phyloP scores from a whole-genome alignment of 768 basidiomycete species.

The Calocybe gangraenosa region DNA sequence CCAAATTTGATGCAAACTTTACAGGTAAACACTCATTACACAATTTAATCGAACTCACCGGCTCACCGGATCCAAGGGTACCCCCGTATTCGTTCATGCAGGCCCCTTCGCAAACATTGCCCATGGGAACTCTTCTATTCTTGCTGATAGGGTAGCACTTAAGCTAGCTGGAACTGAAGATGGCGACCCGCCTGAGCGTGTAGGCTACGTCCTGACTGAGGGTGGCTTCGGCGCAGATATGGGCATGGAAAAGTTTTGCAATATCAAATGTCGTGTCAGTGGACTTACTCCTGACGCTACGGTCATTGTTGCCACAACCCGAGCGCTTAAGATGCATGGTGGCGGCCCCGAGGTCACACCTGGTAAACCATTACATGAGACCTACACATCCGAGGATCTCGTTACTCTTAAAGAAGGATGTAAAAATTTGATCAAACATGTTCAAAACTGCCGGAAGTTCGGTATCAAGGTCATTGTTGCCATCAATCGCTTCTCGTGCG shows the following conservation, averaged over 20 bases:
- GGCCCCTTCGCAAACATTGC: conserved; percentile 99
- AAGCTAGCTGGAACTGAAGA: conserved; percentile 95
- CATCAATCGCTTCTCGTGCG: conserved; percentile 92
- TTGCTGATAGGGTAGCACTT: conserved; percentile 95
- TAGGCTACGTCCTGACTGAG: conserved; percentile 96
- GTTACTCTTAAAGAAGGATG: conserved; percentile 87
- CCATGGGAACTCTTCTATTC: conserved; percentile 96
- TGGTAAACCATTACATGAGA: conserved; percentile 89
- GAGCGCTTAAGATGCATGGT: conserved; percentile 99
- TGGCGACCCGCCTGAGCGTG: conserved; percentile 75
- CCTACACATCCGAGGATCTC: conserved; percentile 92
- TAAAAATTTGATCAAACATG: conserved; percentile 90
- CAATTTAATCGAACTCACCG: too few species aligned
- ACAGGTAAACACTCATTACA: conserved; percentile 64
- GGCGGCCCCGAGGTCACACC: conserved; percentile 96
- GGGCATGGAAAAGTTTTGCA: conserved; percentile 99
- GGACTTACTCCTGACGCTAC: conserved; percentile 92
- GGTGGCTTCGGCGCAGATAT: conserved; percentile 99
- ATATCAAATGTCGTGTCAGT: conserved; percentile 95
- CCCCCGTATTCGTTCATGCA: conserved; percentile 97
- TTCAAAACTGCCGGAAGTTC: conserved; percentile 92
- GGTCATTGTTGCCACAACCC: conserved; percentile 94
- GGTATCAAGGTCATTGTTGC: conserved; percentile 95
- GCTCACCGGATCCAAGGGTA: conserved; percentile 50
- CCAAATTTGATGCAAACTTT: conserved; percentile 99